Conservation (phyloP, 2,329 filamentous ascomycete species). For the Aspergillus oerlinghausenensis region DNA sequence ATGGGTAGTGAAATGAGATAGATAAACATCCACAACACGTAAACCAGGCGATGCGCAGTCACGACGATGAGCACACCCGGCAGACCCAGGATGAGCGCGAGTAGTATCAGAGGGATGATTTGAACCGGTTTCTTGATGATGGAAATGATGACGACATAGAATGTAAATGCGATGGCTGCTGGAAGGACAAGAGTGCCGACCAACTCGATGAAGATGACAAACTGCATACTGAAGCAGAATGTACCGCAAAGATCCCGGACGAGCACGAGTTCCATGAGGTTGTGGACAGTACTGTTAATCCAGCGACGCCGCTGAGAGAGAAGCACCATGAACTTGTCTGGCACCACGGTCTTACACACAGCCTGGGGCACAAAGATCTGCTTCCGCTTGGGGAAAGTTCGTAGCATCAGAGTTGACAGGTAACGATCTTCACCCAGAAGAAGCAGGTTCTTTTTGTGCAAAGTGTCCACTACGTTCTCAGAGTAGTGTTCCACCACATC, state of each 20-base stretch:
- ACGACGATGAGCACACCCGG: constrained; percentile 87
- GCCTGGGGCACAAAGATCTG: constrained; percentile 98
- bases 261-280: constrained; percentile 93
- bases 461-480: constrained; percentile 95
- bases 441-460: constrained; percentile 95
- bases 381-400: constrained; percentile 98
- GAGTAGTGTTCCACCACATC: constrained; percentile 99
- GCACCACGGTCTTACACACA: constrained; percentile 97
- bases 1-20: constrained; percentile 89
- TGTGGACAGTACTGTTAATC: constrained; percentile 99
- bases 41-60: constrained; percentile 87
- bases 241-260: constrained; percentile 96
- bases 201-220: constrained; percentile 92
- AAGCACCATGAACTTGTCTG: constrained; percentile 85
- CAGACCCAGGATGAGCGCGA: constrained; percentile 87
- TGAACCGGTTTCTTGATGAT: constrained; percentile 74
- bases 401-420: constrained; percentile 93
- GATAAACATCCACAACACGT: constrained; percentile 95
- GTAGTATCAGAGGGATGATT: constrained; percentile 82
- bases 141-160: constrained; percentile 88
- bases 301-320: constrained; percentile 92
- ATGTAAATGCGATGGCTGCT: constrained; percentile 92
- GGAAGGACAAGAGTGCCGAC: constrained; percentile 91
- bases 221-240: constrained; percentile 99
- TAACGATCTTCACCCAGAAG: constrained; percentile 92